These are phyloP conservation scores for Shiraia sp. DNA, from an alignment of 2,329 filamentous ascomycete species.

Conservation along the genomic window DNA sequence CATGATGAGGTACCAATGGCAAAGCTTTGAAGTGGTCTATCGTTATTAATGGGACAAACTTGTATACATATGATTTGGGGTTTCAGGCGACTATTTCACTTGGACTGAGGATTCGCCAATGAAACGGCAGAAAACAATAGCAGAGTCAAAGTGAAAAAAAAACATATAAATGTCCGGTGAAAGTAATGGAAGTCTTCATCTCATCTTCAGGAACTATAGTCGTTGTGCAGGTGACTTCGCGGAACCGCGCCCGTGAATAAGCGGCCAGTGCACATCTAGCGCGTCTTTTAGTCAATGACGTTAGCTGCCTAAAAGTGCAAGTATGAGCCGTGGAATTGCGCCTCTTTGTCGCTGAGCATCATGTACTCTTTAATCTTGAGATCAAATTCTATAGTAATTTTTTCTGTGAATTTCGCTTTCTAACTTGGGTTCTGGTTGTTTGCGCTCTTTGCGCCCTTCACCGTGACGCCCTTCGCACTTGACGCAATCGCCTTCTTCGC, in stretches of 20 bases:
- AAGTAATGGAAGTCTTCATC: too few relatives aligned
- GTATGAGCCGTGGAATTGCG: conserved; percentile 1
- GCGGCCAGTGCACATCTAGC: not conserved
- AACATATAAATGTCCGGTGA: too few relatives aligned
- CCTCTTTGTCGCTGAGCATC: conserved; percentile 3
- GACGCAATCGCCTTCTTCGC: conserved; percentile 4
- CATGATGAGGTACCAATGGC: too few relatives aligned
- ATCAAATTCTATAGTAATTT: not conserved
- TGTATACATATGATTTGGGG: too few relatives aligned
- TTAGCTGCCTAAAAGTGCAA: not conserved
- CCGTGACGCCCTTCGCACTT: not conserved
- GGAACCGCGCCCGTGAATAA: not conserved
- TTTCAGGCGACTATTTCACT: too few relatives aligned
- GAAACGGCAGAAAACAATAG: too few relatives aligned
- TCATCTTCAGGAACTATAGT: too few relatives aligned
- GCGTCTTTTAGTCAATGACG: conserved; percentile 6
- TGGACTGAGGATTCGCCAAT: too few relatives aligned
- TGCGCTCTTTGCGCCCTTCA: not conserved
- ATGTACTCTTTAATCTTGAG: not conserved
- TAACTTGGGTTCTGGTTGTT: too few relatives aligned
- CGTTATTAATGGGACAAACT: too few relatives aligned
- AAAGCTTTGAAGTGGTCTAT: too few relatives aligned
- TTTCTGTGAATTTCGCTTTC: not conserved
- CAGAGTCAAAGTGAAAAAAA: too few relatives aligned
- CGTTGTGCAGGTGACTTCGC: conserved; percentile 4